A percentile compares a stretch with the other conserved stretches of the same genome.
These are phyloP conservation scores for Neofusicoccum umdonicola DNA, from an alignment of 2,329 filamentous ascomycete species.

Conservation along the genomic window DNA sequence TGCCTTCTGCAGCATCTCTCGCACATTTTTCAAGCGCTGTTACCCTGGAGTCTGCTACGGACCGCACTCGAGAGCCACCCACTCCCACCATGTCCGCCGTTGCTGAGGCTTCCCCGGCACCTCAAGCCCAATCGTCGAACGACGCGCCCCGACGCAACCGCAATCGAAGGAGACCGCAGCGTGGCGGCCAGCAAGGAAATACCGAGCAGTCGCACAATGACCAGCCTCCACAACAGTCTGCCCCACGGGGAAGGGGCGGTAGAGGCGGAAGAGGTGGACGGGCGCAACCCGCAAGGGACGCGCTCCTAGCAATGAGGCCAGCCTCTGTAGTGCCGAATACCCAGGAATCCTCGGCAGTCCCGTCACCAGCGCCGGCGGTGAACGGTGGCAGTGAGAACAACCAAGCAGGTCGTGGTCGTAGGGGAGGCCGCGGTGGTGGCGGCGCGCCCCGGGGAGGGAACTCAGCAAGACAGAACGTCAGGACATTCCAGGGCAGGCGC, in stretches of 20 bases:
- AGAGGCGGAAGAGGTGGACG: conserved; percentile 9
- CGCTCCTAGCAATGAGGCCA: background rate
- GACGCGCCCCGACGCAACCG: conserved; percentile 9
- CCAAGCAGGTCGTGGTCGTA: conserved; percentile 30
- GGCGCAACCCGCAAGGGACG: conserved; percentile 8
- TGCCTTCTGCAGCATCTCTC: background rate
- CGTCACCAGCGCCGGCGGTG: background rate
- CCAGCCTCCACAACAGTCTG: background rate
- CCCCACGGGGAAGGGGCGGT: background rate
- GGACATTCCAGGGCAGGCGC: conserved; percentile 43
- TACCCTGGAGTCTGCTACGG: background rate
- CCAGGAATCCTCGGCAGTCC: background rate
- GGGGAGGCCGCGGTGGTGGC: conserved; percentile 4
- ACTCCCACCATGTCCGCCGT: background rate
- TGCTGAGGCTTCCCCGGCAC: background rate
- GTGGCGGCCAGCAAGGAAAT: background rate
- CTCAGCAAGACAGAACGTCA: conserved; percentile 20
- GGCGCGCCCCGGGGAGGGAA: background rate
- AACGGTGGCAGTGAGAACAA: background rate
- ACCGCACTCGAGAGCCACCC: background rate
- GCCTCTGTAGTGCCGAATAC: background rate
- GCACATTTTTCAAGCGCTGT: background rate
- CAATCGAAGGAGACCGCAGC: background rate
- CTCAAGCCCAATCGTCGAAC: conserved; percentile 1
- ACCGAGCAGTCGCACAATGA: background rate